phyloP scores from a whole-genome alignment of 495 filamentous ascomycete genomes.

The Hypoxylon perforatum region DNA sequence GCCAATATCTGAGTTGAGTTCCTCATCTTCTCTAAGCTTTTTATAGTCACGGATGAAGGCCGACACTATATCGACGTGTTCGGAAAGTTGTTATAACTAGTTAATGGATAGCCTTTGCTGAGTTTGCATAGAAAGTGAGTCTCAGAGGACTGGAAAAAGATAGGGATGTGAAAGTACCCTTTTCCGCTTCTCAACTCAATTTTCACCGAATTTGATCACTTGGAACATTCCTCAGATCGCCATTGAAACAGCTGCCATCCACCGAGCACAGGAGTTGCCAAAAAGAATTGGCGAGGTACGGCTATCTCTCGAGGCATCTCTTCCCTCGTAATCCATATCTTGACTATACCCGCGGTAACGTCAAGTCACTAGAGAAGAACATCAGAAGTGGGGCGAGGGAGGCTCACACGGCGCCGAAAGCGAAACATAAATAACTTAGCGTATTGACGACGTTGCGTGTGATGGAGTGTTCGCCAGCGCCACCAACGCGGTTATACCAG shows the following conservation, averaged over 20 bases:
- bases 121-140: no score
- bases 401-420: conserved; percentile 33
- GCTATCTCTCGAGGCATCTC: conserved; percentile 56
- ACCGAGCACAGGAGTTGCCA: not conserved
- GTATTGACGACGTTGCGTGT: conserved; percentile 51
- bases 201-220: not conserved
- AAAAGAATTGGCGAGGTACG: conserved; percentile 54
- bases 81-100: no score
- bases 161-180: not conserved
- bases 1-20: no score
- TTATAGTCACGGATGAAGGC: no score
- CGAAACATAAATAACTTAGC: conserved; percentile 45
- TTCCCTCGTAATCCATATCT: conserved; percentile 60
- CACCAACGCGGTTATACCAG: conserved; percentile 50
- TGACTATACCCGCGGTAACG: conserved; percentile 50
- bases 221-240: not conserved
- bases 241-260: no score
- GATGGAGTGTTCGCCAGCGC: conserved; percentile 43
- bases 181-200: not conserved
- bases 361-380: conserved; percentile 1
- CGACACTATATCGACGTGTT: no score
- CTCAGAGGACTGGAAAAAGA: not conserved
- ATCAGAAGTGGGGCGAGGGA: conserved; percentile 5
- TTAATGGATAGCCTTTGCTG: no score
- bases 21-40: no score